A percentile compares a stretch with the other conserved stretches of the same genome.
Conservation (phyloP, 192 early-diverging fungal species). For the Coemansia reversa region DNA sequence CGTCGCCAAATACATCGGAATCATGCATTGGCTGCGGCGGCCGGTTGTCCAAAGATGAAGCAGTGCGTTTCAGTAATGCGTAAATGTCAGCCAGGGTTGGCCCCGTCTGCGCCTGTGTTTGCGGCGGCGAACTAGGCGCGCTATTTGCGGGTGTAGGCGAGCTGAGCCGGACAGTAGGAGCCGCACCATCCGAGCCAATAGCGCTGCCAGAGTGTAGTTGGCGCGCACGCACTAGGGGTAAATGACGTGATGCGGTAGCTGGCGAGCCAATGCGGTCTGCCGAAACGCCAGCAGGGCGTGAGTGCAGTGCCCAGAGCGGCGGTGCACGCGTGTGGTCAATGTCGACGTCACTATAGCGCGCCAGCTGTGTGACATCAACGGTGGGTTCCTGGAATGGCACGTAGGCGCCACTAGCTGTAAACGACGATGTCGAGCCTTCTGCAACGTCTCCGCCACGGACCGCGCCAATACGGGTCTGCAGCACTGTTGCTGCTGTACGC, state of each 20-base stretch:
- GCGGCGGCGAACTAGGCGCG: neutral
- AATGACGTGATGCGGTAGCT: neutral
- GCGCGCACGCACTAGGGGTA: constrained; percentile 9
- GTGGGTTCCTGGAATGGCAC: constrained; percentile 55
- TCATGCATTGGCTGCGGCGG: neutral
- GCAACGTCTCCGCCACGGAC: neutral
- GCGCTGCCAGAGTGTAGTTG: constrained; percentile 6
- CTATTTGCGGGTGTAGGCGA: constrained; percentile 16
- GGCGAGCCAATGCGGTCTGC: constrained; percentile 16
- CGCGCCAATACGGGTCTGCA: too few relatives aligned
- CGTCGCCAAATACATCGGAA: neutral
- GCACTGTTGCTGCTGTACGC: neutral
- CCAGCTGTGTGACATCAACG: constrained; percentile 35
- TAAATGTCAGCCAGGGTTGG: constrained; percentile 46
- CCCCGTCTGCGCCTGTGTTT: neutral
- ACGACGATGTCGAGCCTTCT: neutral
- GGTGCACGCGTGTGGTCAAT: constrained; percentile 4
- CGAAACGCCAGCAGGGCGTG: constrained; percentile 7
- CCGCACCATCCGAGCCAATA: constrained; percentile 11
- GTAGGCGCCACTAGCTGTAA: constrained; percentile 21
- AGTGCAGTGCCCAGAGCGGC: neutral
- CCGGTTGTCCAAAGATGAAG: constrained; percentile 8
- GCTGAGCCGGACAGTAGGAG: constrained; percentile 21
- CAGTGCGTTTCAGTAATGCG: constrained; percentile 32
- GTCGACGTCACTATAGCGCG: constrained; percentile 26